phyloP scores from a whole-genome alignment of 805 yeast species.

The Cyberlindnera mrakii region DNA sequence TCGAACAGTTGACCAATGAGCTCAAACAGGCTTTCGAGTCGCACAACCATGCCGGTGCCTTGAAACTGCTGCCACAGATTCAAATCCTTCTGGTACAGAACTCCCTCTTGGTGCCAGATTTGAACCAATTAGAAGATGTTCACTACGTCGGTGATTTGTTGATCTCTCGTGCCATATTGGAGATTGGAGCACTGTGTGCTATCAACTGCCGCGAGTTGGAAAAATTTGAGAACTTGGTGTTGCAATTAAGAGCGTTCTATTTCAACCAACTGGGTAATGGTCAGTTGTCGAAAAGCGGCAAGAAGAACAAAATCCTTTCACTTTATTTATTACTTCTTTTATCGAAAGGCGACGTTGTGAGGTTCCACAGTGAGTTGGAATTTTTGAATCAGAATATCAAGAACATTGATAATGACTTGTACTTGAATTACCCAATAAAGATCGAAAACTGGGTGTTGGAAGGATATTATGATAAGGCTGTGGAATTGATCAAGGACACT shows the following conservation, averaged over 20 bases:
- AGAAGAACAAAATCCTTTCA: slow-evolving; percentile 68
- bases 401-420: slow-evolving; percentile 58
- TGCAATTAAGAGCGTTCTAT: slow-evolving; percentile 75
- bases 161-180: slow-evolving; percentile 77
- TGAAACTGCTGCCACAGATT: slow-evolving; percentile 57
- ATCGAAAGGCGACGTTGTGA: slow-evolving; percentile 78
- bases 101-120: slow-evolving; percentile 66
- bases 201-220: slow-evolving; percentile 57
- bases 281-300: slow-evolving; percentile 40
- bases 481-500: slow-evolving; percentile 21
- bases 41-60: slow-evolving; percentile 57
- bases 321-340: slow-evolving; percentile 70
- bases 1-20: slow-evolving; percentile 65
- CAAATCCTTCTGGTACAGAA: slow-evolving; percentile 76
- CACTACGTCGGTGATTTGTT: slow-evolving; percentile 55
- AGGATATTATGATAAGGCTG: slow-evolving; percentile 83
- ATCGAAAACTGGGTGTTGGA: slow-evolving; percentile 94
- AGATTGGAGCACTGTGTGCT: slow-evolving; percentile 79
- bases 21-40: slow-evolving; percentile 58
- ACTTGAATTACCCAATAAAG: slow-evolving; percentile 75
- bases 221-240: slow-evolving; percentile 61
- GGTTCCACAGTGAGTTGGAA: slow-evolving; percentile 88
- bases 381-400: slow-evolving; percentile 39
- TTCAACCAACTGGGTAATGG: slow-evolving; percentile 28
- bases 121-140: slow-evolving; percentile 26